phyloP scores from a whole-genome alignment of 805 yeast genomes.

The Myxozyma geophila region DNA sequence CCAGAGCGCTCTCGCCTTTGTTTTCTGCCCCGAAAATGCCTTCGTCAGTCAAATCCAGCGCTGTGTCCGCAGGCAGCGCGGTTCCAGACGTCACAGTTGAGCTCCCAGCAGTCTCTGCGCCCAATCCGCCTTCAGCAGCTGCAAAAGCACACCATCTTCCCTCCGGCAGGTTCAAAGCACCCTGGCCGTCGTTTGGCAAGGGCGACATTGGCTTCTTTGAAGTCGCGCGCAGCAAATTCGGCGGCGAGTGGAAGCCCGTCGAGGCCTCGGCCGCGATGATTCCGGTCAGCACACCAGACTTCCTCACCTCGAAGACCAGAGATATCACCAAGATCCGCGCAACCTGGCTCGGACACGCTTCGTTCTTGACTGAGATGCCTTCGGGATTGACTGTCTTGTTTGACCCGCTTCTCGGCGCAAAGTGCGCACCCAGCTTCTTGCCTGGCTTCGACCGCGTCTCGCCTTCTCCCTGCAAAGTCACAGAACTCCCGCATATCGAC shows the following conservation, averaged over 20 bases:
- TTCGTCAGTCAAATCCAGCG: neutral
- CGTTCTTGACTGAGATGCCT: conserved; percentile 26
- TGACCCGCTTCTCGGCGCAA: conserved; percentile 24
- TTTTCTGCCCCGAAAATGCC: neutral
- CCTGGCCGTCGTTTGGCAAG: conserved; percentile 27
- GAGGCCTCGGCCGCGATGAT: conserved; percentile 18
- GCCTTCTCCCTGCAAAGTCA: conserved; percentile 70
- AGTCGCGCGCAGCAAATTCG: neutral
- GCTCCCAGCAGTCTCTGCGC: conserved; percentile 6
- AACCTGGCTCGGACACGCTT: conserved; percentile 35
- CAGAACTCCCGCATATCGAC: conserved; percentile 68
- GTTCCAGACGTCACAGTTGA: conserved; percentile 1
- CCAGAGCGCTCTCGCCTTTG: neutral
- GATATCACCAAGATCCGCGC: conserved; percentile 19
- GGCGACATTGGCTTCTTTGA: conserved; percentile 15
- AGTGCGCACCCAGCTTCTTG: conserved; percentile 23
- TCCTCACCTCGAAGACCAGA: neutral
- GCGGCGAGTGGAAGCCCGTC: conserved; percentile 23
- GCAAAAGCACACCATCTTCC: conserved; percentile 9
- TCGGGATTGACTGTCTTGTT: conserved; percentile 24
- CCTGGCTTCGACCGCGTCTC: conserved; percentile 80
- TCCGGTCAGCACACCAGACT: conserved; percentile 20
- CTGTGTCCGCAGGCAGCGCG: conserved; percentile 1
- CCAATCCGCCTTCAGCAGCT: conserved; percentile 20
- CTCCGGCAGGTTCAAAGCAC: conserved; percentile 17